A percentile compares a stretch with the other conserved stretches of the same genome.
Conservation (phyloP, 345 rosid species). For the Aurinia saxatilis region DNA sequence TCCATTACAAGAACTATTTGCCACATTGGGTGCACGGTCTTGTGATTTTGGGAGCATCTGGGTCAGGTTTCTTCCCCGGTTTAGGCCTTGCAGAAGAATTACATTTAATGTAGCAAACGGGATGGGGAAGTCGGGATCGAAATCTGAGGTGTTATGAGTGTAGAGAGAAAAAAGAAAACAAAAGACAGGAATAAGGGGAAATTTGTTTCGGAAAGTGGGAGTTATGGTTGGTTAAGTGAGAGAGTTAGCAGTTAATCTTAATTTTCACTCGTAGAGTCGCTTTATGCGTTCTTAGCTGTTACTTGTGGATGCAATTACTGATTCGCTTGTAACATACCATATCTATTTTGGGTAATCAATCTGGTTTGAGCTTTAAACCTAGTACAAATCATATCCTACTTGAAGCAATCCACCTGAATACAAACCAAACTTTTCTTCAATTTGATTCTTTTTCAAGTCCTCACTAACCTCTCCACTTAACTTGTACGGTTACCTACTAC, state of each 20-base stretch:
- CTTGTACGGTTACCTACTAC: background rate
- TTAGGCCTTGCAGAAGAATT: constrained; percentile 8
- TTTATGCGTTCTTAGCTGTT: constrained; percentile 9
- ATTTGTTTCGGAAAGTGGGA: background rate
- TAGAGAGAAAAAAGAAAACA: background rate
- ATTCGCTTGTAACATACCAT: too few relatives aligned
- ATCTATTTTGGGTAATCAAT: too few relatives aligned
- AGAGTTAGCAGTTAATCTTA: background rate
- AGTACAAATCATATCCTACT: too few relatives aligned
- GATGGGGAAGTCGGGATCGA: constrained; percentile 13
- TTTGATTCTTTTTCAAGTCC: too few relatives aligned
- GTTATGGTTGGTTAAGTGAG: constrained; percentile 31
- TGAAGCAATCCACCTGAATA: too few relatives aligned
- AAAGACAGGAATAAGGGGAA: background rate
- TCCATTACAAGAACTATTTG: constrained; percentile 65
- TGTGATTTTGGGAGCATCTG: constrained; percentile 50
- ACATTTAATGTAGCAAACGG: constrained; percentile 12
- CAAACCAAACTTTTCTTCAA: too few relatives aligned
- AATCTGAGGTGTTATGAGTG: constrained; percentile 11
- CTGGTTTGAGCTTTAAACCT: too few relatives aligned
- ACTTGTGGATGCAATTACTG: background rate
- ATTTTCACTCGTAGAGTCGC: constrained; percentile 4
- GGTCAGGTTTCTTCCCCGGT: constrained; percentile 45
- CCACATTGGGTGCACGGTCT: constrained; percentile 75
- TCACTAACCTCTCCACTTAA: too few relatives aligned